Evolutionary conservation across 768 basidiomycete genomes (phyloP), one percentile per base, ranked within the genome.

Genomic region (Termitomyces bulborhizus): DNA sequence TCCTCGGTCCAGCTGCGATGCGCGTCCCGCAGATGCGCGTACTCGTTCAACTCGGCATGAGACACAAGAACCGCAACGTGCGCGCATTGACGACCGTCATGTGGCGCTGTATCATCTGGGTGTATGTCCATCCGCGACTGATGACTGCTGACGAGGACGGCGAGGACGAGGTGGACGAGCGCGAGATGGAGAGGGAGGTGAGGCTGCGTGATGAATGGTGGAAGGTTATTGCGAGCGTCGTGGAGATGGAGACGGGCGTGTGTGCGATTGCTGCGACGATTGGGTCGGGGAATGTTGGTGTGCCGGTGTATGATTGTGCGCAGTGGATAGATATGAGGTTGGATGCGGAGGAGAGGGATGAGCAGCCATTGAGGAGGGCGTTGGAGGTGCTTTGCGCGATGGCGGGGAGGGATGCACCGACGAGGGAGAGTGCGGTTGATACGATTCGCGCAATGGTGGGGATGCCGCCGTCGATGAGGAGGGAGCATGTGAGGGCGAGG

Each of bases 51-150:
- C 69, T 81, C 7, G 82, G 81, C 0, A 72, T 86, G 71, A 77
- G 78, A 5, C 83, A 86, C 61, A 80, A 76, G 65, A 85, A 83
- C 70, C 81, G 80, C 37, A 76, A 82, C 3, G 76, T 90, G 5
- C 79, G 89, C 13, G 81, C 76, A 4, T 68, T 91, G 1, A 78
- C 76, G 3, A 80, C 81, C 52, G 62, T 86, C 3, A 71, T 82
- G 18, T 93, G 89, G 90, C 79, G 88, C 4, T 73, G 77, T 40
- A 62, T 85, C 34, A 68, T 76, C 6, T 90, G 87, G 88, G 77
- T 73, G 11, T 90, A 82, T 65, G 76, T 86, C 66, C 82, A 78
- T 52, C 82, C 84, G 1, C n/a, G 45, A 8, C 36, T 57, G 1
- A 74, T 77, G 6, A 67, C 73, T 44, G 66, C 65, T 4, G 54